A percentile compares a stretch with the other conserved stretches of the same genome.
Evolutionary conservation across 2,329 filamentous ascomycete species (phyloP).

Genomic region (Podosphaera xanthii): DNA sequence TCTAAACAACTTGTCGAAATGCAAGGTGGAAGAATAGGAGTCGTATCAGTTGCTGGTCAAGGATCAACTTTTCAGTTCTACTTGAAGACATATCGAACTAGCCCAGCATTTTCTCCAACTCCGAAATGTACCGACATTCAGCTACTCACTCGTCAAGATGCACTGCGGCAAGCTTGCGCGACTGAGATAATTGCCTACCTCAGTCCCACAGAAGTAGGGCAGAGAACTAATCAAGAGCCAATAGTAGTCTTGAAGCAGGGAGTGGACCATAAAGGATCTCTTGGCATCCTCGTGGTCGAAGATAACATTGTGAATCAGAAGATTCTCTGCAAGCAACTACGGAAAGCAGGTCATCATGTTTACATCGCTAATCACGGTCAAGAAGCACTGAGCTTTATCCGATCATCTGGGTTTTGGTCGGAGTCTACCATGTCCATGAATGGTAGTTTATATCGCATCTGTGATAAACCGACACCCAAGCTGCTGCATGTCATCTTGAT

Average conservation of each 20-base stretch:
- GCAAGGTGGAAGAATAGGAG: slow-evolving; percentile 61
- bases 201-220: background rate
- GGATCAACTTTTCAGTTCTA: slow-evolving; percentile 61
- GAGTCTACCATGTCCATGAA: background rate
- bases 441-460: slow-evolving; percentile 8
- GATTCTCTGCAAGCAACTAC: slow-evolving; percentile 36
- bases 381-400: slow-evolving; percentile 35
- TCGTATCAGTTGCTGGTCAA: slow-evolving; percentile 40
- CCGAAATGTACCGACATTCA: slow-evolving; percentile 7
- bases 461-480: slow-evolving; percentile 20
- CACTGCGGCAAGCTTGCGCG: slow-evolving; percentile 4
- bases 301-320: slow-evolving; percentile 46
- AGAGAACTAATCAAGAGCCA: background rate
- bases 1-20: slow-evolving; percentile 56
- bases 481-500: slow-evolving; percentile 49
- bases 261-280: background rate
- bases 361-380: slow-evolving; percentile 41
- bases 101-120: slow-evolving; percentile 9
- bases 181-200: background rate
- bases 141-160: slow-evolving; percentile 6
- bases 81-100: slow-evolving; percentile 18
- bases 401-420: slow-evolving; percentile 31
- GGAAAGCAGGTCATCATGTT: slow-evolving; percentile 35
- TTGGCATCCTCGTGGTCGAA: slow-evolving; percentile 26
- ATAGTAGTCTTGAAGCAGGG: background rate